phyloP scores from a whole-genome alignment of 805 yeast genomes.

The Metschnikowia hibisci region DNA sequence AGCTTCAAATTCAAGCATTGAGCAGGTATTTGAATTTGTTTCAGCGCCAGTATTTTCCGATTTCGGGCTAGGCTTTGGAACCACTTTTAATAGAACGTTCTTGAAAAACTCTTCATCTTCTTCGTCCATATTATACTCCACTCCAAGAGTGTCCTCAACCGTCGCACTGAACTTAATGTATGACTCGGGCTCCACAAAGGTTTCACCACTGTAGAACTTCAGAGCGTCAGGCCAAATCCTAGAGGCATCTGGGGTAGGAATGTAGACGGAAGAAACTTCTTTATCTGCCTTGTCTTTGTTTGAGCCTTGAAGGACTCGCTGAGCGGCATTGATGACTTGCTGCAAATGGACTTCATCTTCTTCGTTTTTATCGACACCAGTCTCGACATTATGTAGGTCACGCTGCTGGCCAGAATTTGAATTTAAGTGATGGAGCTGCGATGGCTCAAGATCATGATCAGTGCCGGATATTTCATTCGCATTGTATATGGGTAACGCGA shows the following conservation, averaged over 20 bases:
- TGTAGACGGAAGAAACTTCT: slow-evolving; percentile 51
- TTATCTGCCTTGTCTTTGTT: slow-evolving; percentile 25
- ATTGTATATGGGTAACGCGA: slow-evolving; percentile 69
- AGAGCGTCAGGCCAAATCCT: slow-evolving; percentile 73
- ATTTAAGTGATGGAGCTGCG: slow-evolving; percentile 40
- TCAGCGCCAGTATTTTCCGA: slow-evolving; percentile 12
- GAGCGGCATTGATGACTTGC: slow-evolving; percentile 80
- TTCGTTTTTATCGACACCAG: slow-evolving; percentile 97
- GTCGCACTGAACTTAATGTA: slow-evolving; percentile 90
- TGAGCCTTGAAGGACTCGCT: slow-evolving; percentile 50
- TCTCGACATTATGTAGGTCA: slow-evolving; percentile 84
- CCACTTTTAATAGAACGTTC: slow-evolving; percentile 34
- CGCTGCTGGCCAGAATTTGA: slow-evolving; percentile 64
- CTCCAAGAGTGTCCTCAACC: slow-evolving; percentile 90
- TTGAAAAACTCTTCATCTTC: slow-evolving; percentile 67
- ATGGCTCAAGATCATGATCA: slow-evolving; percentile 48
- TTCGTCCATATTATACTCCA: slow-evolving; percentile 87
- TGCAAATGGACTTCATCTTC: slow-evolving; percentile 96
- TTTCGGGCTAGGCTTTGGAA: slow-evolving; percentile 22
- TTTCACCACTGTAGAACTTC: slow-evolving; percentile 59
- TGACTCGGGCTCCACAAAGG: slow-evolving; percentile 66
- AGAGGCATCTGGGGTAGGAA: slow-evolving; percentile 97
- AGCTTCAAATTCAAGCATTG: slow-evolving; percentile 84
- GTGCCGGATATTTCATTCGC: slow-evolving; percentile 78
- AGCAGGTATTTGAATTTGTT: slow-evolving; percentile 34